Percentiles rank a stretch among this genome's conserved stretches.
Conservation (phyloP, 805 yeast genomes). For the Metschnikowia shivogae region DNA sequence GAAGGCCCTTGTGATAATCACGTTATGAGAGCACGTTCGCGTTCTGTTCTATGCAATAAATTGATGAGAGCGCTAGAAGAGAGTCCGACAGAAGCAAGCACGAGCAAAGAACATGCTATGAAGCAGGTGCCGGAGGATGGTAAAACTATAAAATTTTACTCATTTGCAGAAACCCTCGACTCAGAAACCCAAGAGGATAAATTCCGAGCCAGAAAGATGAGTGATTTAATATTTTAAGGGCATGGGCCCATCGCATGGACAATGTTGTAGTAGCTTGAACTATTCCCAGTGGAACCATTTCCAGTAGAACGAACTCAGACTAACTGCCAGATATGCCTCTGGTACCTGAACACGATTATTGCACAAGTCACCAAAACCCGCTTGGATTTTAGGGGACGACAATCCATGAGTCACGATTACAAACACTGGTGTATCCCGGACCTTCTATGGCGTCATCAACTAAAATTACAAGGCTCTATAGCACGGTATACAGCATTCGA, state of each 20-base stretch:
- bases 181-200: slow-evolving; percentile 18
- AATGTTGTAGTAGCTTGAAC: no score
- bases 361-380: no score
- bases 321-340: no score
- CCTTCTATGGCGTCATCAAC: no score
- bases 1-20: neutral
- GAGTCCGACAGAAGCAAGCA: neutral
- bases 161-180: slow-evolving; percentile 29
- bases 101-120: slow-evolving; percentile 1
- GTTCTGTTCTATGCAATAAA: slow-evolving; percentile 6
- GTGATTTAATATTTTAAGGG: slow-evolving; percentile 3
- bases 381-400: no score
- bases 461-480: no score
- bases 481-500: no score
- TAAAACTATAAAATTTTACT: slow-evolving; percentile 27
- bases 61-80: slow-evolving; percentile 7
- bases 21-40: slow-evolving; percentile 3
- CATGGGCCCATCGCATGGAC: neutral
- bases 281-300: neutral
- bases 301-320: no score
- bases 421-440: no score
- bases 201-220: slow-evolving; percentile 6
- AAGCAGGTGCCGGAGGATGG: slow-evolving; percentile 2
- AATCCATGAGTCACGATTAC: no score
- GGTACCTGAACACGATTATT: no score